Evolutionary conservation across 441 rosid genomes (phyloP).

Genomic region (Bruguiera hainesii): DNA sequence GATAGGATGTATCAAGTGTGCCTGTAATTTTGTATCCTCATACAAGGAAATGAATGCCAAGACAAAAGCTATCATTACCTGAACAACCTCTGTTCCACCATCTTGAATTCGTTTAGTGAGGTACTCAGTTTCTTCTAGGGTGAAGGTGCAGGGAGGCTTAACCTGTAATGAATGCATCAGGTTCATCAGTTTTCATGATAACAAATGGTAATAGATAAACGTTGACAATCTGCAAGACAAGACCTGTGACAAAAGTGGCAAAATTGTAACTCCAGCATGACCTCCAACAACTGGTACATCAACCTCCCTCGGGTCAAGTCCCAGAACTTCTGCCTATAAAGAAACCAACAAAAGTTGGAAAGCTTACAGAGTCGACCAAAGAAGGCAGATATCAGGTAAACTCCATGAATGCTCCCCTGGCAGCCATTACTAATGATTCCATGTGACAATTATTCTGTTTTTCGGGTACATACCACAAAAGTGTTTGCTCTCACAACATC

Average conservation of each 20-base stretch:
- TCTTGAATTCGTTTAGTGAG: constrained; percentile 81
- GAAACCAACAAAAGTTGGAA: background rate
- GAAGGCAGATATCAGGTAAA: background rate
- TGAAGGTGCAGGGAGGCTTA: constrained; percentile 70
- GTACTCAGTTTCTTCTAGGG: constrained; percentile 59
- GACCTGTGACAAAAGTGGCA: constrained; percentile 84
- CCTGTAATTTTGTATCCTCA: background rate
- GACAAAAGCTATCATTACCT: constrained; percentile 37
- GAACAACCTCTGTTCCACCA: constrained; percentile 96
- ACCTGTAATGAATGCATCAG: constrained; percentile 38
- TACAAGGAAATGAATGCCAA: background rate
- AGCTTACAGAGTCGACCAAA: background rate
- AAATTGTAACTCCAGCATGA: constrained; percentile 78
- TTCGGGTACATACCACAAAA: constrained; percentile 54
- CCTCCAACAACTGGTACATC: constrained; percentile 93
- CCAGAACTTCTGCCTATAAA: constrained; percentile 58
- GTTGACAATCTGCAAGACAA: constrained; percentile 10
- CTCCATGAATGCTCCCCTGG: background rate
- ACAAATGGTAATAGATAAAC: background rate
- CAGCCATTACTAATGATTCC: background rate
- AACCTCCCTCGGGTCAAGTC: constrained; percentile 63
- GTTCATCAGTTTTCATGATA: background rate
- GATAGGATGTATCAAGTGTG: background rate
- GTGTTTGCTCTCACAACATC: constrained; percentile 91
- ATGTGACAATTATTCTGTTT: background rate